Evolutionary conservation across 2,329 filamentous ascomycete genomes (phyloP).

Genomic region (Fonsecaea pugnacius): DNA sequence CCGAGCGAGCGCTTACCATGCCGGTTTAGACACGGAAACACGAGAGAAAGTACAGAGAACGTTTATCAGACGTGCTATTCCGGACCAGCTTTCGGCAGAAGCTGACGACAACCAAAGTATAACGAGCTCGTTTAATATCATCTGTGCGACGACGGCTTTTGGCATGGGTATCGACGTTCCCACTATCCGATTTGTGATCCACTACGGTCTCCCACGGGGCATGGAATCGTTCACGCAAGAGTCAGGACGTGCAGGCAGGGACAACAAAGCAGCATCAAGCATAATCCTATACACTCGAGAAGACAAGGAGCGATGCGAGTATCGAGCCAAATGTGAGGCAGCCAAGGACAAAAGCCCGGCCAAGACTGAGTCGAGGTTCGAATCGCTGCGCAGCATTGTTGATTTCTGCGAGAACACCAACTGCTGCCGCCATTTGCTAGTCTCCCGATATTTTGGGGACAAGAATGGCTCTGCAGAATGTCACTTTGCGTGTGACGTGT

Average conservation of each 20-base stretch:
- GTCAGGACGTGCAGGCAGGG: constrained; percentile 85
- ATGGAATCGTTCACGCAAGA: constrained; percentile 98
- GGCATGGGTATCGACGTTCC: constrained; percentile 98
- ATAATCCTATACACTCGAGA: constrained; percentile 90
- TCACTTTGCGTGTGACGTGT: constrained; percentile 77
- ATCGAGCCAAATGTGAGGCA: constrained; percentile 22
- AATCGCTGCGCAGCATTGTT: constrained; percentile 71
- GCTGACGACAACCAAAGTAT: constrained; percentile 29
- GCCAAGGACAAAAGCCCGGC: constrained; percentile 42
- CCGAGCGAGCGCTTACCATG: constrained; percentile 53
- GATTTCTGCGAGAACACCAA: constrained; percentile 79
- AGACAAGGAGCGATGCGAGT: constrained; percentile 69
- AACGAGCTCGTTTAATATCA: constrained; percentile 76
- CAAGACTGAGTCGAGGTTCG: constrained; percentile 57
- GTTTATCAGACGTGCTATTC: constrained; percentile 35
- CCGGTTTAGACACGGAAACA: constrained; percentile 72
- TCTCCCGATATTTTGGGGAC: constrained; percentile 74
- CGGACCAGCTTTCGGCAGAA: constrained; percentile 26
- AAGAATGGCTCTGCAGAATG: constrained; percentile 52
- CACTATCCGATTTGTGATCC: constrained; percentile 89
- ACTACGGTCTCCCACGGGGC: constrained; percentile 91
- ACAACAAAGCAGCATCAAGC: constrained; percentile 83
- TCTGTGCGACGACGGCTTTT: constrained; percentile 93
- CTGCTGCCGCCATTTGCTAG: constrained; percentile 74
- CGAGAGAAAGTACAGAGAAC: constrained; percentile 60